Conservation (phyloP, 1,284 basidiomycete genomes). For the Sanghuangporus sanghuang region DNA sequence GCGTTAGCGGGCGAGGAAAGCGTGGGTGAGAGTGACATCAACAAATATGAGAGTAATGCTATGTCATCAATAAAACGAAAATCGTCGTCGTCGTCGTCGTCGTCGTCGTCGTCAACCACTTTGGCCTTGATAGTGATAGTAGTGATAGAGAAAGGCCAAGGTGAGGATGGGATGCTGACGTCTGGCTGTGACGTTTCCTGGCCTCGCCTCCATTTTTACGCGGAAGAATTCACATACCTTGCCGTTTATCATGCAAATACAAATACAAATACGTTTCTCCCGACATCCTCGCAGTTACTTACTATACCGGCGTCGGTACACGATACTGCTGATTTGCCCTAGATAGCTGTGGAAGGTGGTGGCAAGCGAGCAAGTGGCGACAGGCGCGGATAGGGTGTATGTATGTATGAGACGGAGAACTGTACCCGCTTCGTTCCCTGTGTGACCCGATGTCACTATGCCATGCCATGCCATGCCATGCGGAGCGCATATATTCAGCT, state of each 20-base stretch:
- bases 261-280: background rate
- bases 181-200: background rate
- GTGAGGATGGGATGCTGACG: background rate
- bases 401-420: too few relatives aligned
- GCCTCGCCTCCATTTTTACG: background rate
- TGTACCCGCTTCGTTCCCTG: too few relatives aligned
- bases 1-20: background rate
- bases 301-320: too few relatives aligned
- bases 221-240: background rate
- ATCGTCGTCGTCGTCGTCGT: background rate
- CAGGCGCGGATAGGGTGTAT: too few relatives aligned
- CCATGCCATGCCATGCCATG: too few relatives aligned
- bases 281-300: background rate
- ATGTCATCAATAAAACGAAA: background rate
- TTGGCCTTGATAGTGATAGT: background rate
- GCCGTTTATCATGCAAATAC: background rate
- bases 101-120: background rate
- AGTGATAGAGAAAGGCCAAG: background rate
- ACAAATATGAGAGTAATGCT: background rate
- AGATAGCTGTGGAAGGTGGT: background rate
- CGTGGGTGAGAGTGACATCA: background rate
- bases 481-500: too few relatives aligned
- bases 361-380: background rate
- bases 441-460: too few relatives aligned
- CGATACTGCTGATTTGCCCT: background rate